phyloP scores from a whole-genome alignment of 805 yeast species.

The Lipomyces sp. region DNA sequence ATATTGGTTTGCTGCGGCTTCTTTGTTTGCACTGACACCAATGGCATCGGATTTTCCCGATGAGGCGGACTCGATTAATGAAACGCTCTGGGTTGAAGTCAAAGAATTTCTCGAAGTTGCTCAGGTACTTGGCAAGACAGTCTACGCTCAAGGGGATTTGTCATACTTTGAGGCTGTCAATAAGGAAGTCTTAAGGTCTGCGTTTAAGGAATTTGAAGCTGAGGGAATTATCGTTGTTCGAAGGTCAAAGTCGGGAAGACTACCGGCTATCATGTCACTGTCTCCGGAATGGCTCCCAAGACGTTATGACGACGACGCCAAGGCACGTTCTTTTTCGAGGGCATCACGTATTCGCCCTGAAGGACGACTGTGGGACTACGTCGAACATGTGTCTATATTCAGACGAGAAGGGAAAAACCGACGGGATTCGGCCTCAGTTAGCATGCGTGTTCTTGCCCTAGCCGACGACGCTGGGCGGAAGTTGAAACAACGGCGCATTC shows the following conservation, averaged over 20 bases:
- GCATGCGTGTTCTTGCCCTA: slow-evolving; percentile 32
- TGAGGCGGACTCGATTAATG: slow-evolving; percentile 7
- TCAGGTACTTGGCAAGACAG: slow-evolving; percentile 50
- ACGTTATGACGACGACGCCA: slow-evolving; percentile 18
- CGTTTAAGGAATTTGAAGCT: slow-evolving; percentile 45
- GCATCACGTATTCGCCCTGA: slow-evolving; percentile 36
- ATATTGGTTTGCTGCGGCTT: slow-evolving; percentile 49
- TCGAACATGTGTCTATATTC: slow-evolving; percentile 45
- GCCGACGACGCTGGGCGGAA: slow-evolving; percentile 37
- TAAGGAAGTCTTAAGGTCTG: slow-evolving; percentile 48
- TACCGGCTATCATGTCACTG: slow-evolving; percentile 37
- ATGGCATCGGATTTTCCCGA: slow-evolving; percentile 28
- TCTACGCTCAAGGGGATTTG: slow-evolving; percentile 51
- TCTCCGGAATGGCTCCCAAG: slow-evolving; percentile 40
- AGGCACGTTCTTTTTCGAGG: slow-evolving; percentile 18
- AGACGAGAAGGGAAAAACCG: slow-evolving; percentile 47
- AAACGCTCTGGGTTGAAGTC: slow-evolving; percentile 44
- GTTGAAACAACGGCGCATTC: slow-evolving; percentile 33
- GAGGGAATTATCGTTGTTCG: slow-evolving; percentile 45
- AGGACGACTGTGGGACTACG: slow-evolving; percentile 44
- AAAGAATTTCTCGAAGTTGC: slow-evolving; percentile 45
- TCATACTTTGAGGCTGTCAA: slow-evolving; percentile 51
- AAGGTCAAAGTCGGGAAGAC: slow-evolving; percentile 31
- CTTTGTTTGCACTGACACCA: slow-evolving; percentile 47
- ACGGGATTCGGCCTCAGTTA: slow-evolving; percentile 40